Conservation (phyloP, 192 early-diverging fungal species). For the Podila minutissima region DNA sequence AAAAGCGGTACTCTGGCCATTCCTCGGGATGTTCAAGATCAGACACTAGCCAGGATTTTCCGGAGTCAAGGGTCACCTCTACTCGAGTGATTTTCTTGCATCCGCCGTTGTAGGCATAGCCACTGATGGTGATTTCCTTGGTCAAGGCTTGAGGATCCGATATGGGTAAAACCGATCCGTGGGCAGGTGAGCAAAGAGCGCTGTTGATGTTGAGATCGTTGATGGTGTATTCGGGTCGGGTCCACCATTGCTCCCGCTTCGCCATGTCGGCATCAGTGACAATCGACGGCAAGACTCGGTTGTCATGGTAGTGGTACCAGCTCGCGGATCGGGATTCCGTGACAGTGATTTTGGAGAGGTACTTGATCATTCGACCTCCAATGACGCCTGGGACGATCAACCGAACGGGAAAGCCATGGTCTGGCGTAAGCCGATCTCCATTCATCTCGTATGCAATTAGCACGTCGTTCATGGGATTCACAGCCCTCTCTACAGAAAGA, state of each 20-base stretch:
- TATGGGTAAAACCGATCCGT: conserved; percentile 56
- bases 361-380: conserved; percentile 90
- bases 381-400: conserved; percentile 91
- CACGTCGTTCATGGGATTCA: conserved; percentile 77
- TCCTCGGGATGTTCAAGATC: conserved; percentile 58
- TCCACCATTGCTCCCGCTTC: conserved; percentile 62
- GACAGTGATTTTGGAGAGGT: conserved; percentile 72
- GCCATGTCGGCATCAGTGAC: conserved; percentile 62
- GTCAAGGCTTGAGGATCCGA: conserved; percentile 14
- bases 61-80: conserved; percentile 84
- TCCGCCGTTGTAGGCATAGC: conserved; percentile 86
- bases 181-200: conserved; percentile 71
- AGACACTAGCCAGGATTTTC: conserved; percentile 81
- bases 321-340: conserved; percentile 65
- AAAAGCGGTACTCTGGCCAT: conserved; percentile 19
- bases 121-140: conserved; percentile 58
- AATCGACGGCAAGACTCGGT: conserved; percentile 84
- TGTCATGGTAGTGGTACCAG: conserved; percentile 85
- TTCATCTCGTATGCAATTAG: conserved; percentile 87
- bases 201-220: conserved; percentile 88
- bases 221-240: conserved; percentile 68
- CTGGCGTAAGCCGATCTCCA: conserved; percentile 72
- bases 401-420: conserved; percentile 90
- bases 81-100: conserved; percentile 79
- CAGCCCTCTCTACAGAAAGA: conserved; percentile 67